Evolutionary conservation across 495 filamentous ascomycete species (phyloP), one percentile per base, ranked within the genome.

Genomic region (Rusavskia elegans): DNA sequence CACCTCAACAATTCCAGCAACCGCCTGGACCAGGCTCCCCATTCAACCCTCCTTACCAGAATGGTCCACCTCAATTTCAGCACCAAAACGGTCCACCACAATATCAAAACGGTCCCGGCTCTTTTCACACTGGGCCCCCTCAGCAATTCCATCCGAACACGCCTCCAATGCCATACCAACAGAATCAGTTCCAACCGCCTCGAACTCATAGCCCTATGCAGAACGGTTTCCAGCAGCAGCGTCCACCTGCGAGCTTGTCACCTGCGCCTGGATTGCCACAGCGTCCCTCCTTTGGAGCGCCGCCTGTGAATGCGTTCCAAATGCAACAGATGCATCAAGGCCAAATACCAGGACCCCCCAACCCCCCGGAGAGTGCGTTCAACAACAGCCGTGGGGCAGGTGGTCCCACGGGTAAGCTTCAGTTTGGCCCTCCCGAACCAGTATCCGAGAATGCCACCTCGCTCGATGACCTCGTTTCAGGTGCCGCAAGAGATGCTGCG

Each of bases 311-410:
- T 56, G 65, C 72, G 9, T 74, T 71, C 52, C 77, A 80, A 52
- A 74, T 82, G 71, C 77, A 79, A 53, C 74, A 78, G 60, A 72
- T 82, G 70, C 81, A 85, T 60, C 72, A 76, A 68, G 79, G 79
- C 30, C 69, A 75, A 41, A 41, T 59, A 49, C 56, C 64, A 32
- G 50, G 48, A 13, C 54, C 57, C 5, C 49, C 63, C 55, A 55
- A 73, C 63, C 70, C 71, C 64, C 48, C 49, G 7, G 53, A 55
- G 11, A 48, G 52, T 48, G 30, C 53, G 16, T 36, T 54, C 42
- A 44, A 51, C 54, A 45, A 53, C 41, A 36, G 25, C 14, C 36
- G 30, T 38, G 48, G 48, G 32, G 48, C 48, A 11, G 40, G 30
- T 45, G 41, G 29, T 23, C 17, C 38, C 39, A 21, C 23, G 3